Percentiles rank a stretch among this genome's conserved stretches.
phyloP scores from a whole-genome alignment of 495 filamentous ascomycete genomes.

The Penicillium atrosanguineum region DNA sequence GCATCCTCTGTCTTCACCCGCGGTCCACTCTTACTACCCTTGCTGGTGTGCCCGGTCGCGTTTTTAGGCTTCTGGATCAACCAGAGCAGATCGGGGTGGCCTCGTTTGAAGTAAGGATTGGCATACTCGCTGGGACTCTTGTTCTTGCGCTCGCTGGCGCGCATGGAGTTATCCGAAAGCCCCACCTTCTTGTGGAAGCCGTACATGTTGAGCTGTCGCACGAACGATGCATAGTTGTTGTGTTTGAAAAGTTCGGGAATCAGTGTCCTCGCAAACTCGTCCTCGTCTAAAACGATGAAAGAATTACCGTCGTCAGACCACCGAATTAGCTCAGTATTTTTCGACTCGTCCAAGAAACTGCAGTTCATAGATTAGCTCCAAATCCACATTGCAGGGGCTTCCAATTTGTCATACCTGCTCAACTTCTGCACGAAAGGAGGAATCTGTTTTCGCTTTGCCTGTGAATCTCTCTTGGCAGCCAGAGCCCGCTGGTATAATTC shows the following conservation, averaged over 20 bases:
- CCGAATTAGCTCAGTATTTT: constrained; percentile 91
- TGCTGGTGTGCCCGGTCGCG: constrained; percentile 47
- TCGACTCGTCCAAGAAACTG: constrained; percentile 89
- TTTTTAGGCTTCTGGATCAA: constrained; percentile 96
- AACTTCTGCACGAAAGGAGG: constrained; percentile 98
- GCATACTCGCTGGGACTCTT: constrained; percentile 98
- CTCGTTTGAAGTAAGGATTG: constrained; percentile 93
- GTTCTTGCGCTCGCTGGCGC: constrained; percentile 91
- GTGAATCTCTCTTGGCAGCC: constrained; percentile 76
- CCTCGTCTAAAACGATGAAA: constrained; percentile 95
- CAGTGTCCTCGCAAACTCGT: constrained; percentile 96
- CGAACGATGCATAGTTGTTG: constrained; percentile 98
- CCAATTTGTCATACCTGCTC: constrained; percentile 70
- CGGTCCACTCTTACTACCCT: constrained; percentile 41
- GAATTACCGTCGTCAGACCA: constrained; percentile 97
- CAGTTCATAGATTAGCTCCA: neutral
- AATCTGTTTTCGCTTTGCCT: constrained; percentile 86
- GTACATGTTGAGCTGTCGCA: constrained; percentile 98
- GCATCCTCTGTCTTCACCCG: constrained; percentile 70
- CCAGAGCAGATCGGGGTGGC: constrained; percentile 92
- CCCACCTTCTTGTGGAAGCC: constrained; percentile 99
- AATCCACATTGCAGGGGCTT: neutral
- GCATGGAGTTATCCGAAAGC: constrained; percentile 95
- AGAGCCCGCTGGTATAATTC: constrained; percentile 72
- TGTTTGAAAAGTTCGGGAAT: constrained; percentile 99